Base-by-base conservation (phyloP, 805 yeast genomes). In the Millerozyma acaciae region DNA sequence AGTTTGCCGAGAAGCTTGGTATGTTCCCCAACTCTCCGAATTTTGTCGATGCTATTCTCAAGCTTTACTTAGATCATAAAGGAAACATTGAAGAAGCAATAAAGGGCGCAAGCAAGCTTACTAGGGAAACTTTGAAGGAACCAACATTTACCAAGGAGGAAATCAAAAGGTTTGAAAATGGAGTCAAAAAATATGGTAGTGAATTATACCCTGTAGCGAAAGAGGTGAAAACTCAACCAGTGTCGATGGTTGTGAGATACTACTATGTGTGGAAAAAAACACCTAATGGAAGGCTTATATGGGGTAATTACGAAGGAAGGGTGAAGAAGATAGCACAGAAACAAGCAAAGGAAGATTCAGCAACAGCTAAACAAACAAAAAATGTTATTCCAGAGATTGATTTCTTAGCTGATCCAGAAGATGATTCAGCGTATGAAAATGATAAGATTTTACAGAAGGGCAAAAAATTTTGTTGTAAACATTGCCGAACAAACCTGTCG, bases 181-280 rank as follows among this genome's bases (percentile, higher is more conserved):
- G 84, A 2, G 84, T 90, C 8, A 65, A 65, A 21, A 70, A 74
- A 35, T 72, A 73, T 50, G 96, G 96, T 4, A 78, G 84, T 48
- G 95, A 89, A 46, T 60, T 93, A 18, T 78, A 76, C 51, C 86
- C 82, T 0, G 89, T 86, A 0, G 75, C 52, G 42, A 74, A 78
- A 50, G 75, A 72, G 36, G 93, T 90, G n/a, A 73, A 72, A 19
- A 72, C 88, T 0, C 94, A 84, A 46, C 65, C 87, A 0, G 63
- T 78, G 35, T 74, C 89, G 0, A 84, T 81, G 80, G 68, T 88
- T 42, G 97, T 90, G 2, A 61, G 97, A 37, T 88, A 71, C 53
- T 90, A 87, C 50, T 90, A 90, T 48, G 62, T 86, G 33, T 90
- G 97, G 97, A 89, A 89, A 57, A 89, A 89, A 54, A 82, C 95